Conservation (phyloP, 352 stramenopile genomes). For the Nothophytophthora sp. region DNA sequence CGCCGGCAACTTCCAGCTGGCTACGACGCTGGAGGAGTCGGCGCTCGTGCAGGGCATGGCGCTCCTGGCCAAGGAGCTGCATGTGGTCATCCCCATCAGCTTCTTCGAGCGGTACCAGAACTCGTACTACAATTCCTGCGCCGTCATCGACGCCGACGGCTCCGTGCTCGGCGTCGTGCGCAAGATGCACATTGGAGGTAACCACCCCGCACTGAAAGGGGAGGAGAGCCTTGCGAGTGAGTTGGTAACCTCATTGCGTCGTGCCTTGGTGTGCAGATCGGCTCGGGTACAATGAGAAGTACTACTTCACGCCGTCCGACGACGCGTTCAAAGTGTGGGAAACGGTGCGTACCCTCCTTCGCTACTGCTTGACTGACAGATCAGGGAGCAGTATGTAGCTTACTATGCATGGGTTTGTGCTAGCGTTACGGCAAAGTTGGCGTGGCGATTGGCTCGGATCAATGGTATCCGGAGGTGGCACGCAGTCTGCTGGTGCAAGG, state of each 20-base stretch:
- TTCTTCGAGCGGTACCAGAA: slow-evolving; percentile 92
- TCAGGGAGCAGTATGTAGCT: too few relatives aligned
- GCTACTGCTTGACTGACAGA: too few relatives aligned
- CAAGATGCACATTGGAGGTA: slow-evolving; percentile 92
- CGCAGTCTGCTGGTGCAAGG: slow-evolving; percentile 87
- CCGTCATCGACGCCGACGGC: slow-evolving; percentile 91
- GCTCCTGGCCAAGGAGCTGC: slow-evolving; percentile 88
- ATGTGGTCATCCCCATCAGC: slow-evolving; percentile 91
- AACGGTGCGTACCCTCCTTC: slow-evolving; percentile 45
- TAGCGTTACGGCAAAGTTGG: slow-evolving; percentile 89
- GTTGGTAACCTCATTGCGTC: slow-evolving; percentile 1
- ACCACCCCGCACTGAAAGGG: too few relatives aligned
- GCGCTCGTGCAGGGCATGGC: slow-evolving; percentile 88
- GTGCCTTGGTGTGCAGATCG: slow-evolving; percentile 57
- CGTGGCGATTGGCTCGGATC: slow-evolving; percentile 91
- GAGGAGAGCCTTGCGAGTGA: too few relatives aligned
- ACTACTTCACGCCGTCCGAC: slow-evolving; percentile 93
- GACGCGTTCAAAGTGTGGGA: slow-evolving; percentile 90
- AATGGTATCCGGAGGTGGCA: slow-evolving; percentile 93
- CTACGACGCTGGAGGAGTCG: slow-evolving; percentile 83
- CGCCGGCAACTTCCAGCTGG: slow-evolving; percentile 85
- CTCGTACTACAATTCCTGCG: slow-evolving; percentile 94
- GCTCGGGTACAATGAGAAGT: slow-evolving; percentile 92
- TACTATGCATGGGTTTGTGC: background rate
- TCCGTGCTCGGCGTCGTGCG: slow-evolving; percentile 80